phyloP scores from a whole-genome alignment of 805 yeast genomes.

The Spathaspora passalidarum region DNA sequence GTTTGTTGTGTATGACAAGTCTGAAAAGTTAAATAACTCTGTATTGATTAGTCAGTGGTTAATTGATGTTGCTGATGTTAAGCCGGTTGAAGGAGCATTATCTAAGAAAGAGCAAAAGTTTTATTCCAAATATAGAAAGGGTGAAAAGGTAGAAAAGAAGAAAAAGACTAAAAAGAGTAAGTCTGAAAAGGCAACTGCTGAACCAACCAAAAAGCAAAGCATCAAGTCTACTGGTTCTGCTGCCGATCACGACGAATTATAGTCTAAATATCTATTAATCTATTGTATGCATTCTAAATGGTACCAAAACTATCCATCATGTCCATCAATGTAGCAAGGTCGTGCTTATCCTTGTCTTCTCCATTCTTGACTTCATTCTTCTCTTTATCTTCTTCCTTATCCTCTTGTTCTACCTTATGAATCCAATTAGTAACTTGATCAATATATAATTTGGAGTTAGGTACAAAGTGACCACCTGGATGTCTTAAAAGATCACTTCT shows the following conservation, averaged over 20 bases:
- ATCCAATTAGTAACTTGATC: conserved; percentile 44
- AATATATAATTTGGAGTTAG: conserved; percentile 62
- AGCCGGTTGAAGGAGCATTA: conserved; percentile 36
- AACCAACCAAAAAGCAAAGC: no score
- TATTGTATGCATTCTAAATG: conserved; percentile 6
- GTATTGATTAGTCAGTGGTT: conserved; percentile 32
- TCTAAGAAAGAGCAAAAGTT: conserved; percentile 31
- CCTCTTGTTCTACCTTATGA: conserved; percentile 13
- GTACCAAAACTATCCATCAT: conserved; percentile 35
- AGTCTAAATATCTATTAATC: conserved; percentile 2
- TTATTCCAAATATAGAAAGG: conserved; percentile 28
- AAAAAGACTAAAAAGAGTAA: conserved; percentile 14
- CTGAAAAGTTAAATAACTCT: conserved; percentile 28
- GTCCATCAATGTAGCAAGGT: conserved; percentile 30
- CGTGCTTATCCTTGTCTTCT: conserved; percentile 19
- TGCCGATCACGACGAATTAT: conserved; percentile 11
- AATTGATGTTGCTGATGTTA: conserved; percentile 17
- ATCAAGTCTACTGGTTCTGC: no score
- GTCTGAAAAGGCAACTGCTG: not conserved
- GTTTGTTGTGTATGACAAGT: conserved; percentile 20
- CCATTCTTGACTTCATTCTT: conserved; percentile 7
- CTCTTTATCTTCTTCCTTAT: conserved; percentile 12
- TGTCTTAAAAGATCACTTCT: conserved; percentile 66
- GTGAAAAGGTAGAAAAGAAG: conserved; percentile 18
- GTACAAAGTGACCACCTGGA: conserved; percentile 97